phyloP scores from a whole-genome alignment of 129 eudicot species.

The Artemisia annua region DNA sequence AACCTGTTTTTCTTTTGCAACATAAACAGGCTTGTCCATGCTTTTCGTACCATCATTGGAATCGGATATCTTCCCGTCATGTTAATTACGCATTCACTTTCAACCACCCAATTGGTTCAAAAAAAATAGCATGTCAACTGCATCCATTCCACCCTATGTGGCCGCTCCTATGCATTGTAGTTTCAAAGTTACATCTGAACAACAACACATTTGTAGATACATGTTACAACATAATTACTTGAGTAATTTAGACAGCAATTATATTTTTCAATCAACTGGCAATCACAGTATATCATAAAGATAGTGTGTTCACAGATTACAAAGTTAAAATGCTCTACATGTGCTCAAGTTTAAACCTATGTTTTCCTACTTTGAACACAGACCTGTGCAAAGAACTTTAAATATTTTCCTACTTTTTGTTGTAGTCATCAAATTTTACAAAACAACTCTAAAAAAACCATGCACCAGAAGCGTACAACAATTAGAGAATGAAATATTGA shows the following conservation, averaged over 20 bases:
- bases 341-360: too few relatives aligned
- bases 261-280: background rate
- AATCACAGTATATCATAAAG: background rate
- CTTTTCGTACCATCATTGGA: too few relatives aligned
- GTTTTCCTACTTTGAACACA: background rate
- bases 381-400: constrained; percentile 93
- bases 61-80: too few relatives aligned
- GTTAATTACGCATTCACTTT: too few relatives aligned
- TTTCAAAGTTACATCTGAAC: background rate
- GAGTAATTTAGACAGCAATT: background rate
- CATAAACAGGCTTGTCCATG: too few relatives aligned
- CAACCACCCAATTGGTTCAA: constrained; percentile 82
- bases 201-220: background rate
- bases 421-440: constrained; percentile 81
- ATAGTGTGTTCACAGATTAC: background rate
- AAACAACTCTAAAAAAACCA: constrained; percentile 93
- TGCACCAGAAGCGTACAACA: constrained; percentile 98
- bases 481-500: constrained; percentile 86
- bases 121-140: constrained; percentile 77
- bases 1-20: too few relatives aligned
- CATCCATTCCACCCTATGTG: constrained; percentile 92
- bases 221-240: background rate
- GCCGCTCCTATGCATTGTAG: constrained; percentile 84
- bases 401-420: constrained; percentile 73
- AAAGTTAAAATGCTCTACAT: background rate